phyloP scores from a whole-genome alignment of 1,284 basidiomycete genomes.

The Singerocomus inundabilis region DNA sequence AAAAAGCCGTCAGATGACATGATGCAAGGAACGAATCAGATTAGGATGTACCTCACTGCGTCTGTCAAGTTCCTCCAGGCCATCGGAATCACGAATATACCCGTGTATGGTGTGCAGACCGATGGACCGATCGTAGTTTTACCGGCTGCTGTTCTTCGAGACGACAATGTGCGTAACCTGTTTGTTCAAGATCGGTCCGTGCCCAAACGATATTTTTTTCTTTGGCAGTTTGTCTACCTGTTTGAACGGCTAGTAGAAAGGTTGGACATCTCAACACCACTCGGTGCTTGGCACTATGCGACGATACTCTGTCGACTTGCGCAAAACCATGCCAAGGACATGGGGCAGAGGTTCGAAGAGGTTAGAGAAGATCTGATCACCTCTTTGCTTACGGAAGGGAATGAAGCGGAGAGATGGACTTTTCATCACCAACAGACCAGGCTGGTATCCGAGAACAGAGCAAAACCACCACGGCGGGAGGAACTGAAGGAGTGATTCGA shows the following conservation, averaged over 20 bases:
- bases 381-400: not conserved
- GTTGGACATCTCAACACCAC: no score
- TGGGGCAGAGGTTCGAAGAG: slow-evolving; percentile 3
- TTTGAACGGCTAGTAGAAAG: no score
- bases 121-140: slow-evolving; percentile 6
- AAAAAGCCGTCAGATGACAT: not conserved
- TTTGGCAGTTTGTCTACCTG: slow-evolving; percentile 1
- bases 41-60: slow-evolving; percentile 13
- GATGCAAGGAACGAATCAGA: slow-evolving; percentile 7
- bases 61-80: slow-evolving; percentile 13
- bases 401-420: not conserved
- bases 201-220: not conserved
- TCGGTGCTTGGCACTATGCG: slow-evolving; percentile 4
- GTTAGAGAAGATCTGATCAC: not conserved
- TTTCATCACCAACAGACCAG: not conserved
- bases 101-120: slow-evolving; percentile 9
- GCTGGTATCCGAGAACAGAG: no score
- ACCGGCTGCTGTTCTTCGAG: slow-evolving; percentile 7
- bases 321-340: not conserved
- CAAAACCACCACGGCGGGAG: no score
- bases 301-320: not conserved
- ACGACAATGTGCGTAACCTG: slow-evolving; percentile 2
- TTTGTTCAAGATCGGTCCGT: no score
- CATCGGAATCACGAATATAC: slow-evolving; percentile 1
- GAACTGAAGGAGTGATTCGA: no score